Conservation (phyloP, 2,329 filamentous ascomycete genomes). For the Nothopassalora personata region DNA sequence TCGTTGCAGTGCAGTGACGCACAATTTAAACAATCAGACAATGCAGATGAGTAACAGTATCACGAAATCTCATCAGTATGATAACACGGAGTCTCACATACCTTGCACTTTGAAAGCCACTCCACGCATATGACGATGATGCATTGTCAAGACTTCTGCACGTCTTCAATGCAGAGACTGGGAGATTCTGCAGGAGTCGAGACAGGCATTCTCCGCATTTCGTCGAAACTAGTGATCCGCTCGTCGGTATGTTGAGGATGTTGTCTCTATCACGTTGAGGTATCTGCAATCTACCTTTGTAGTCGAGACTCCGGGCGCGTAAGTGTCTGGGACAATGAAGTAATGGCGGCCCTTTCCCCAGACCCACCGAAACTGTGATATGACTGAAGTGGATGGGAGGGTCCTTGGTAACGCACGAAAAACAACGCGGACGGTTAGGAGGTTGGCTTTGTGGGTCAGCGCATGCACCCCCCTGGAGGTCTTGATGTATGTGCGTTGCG, state of each 20-base stretch:
- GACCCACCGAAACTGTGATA: not conserved
- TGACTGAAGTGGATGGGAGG: not conserved
- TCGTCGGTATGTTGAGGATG: constrained; percentile 1
- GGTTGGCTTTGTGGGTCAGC: not conserved
- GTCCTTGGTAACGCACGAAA: not conserved
- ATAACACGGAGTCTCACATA: not conserved
- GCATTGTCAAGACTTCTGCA: not conserved
- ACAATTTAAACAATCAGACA: constrained; percentile 8
- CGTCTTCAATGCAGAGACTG: constrained; percentile 3
- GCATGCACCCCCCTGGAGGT: constrained; percentile 14
- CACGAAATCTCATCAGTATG: not conserved
- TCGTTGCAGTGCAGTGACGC: not conserved
- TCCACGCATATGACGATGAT: not conserved
- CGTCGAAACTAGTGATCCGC: not conserved
- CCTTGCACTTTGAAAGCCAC: constrained; percentile 2
- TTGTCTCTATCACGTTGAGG: not conserved
- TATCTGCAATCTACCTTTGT: not conserved
- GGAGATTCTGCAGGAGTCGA: constrained; percentile 1
- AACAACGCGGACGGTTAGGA: not conserved
- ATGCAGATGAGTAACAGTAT: not conserved
- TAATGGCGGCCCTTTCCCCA: not conserved
- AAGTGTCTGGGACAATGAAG: not conserved
- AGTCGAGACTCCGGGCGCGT: not conserved
- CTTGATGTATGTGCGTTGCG: constrained; percentile 17
- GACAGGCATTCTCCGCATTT: constrained; percentile 1